Conservation (phyloP, 257 asterid species). For the Jaltomata sinuosa region DNA sequence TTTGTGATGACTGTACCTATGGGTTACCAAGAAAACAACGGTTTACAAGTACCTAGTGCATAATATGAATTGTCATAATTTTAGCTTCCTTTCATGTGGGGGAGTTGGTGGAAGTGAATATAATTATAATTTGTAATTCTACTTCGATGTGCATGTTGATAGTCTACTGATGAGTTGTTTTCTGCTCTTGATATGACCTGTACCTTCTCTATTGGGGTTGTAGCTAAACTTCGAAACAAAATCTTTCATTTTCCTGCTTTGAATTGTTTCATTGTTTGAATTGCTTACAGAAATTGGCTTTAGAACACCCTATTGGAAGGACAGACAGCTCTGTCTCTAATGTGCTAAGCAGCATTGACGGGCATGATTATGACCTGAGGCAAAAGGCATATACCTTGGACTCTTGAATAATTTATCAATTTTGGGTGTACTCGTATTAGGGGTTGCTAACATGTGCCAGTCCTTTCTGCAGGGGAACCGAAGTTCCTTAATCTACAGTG, state of each 20-base stretch:
- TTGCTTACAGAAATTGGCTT: slow-evolving; percentile 39
- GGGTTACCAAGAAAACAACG: background rate
- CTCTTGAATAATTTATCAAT: background rate
- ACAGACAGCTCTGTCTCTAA: slow-evolving; percentile 9
- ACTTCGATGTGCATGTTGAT: background rate
- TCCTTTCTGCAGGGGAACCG: slow-evolving; percentile 40
- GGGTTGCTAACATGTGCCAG: background rate
- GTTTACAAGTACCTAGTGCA: background rate
- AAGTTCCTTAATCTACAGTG: slow-evolving; percentile 29
- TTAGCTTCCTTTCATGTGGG: background rate
- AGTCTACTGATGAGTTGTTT: background rate
- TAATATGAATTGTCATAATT: background rate
- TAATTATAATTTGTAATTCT: background rate
- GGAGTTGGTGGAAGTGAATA: background rate
- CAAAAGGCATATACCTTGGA: slow-evolving; percentile 39
- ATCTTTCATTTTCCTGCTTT: background rate
- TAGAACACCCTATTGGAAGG: slow-evolving; percentile 37
- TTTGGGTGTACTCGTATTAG: background rate
- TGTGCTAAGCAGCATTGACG: slow-evolving; percentile 22
- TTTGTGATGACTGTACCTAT: background rate
- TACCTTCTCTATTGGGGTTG: background rate
- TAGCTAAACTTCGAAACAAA: background rate
- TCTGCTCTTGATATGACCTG: background rate
- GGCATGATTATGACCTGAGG: slow-evolving; percentile 62
- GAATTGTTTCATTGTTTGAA: background rate